phyloP scores from a whole-genome alignment of 495 filamentous ascomycete species.

The Podospora pseudopauciseta region DNA sequence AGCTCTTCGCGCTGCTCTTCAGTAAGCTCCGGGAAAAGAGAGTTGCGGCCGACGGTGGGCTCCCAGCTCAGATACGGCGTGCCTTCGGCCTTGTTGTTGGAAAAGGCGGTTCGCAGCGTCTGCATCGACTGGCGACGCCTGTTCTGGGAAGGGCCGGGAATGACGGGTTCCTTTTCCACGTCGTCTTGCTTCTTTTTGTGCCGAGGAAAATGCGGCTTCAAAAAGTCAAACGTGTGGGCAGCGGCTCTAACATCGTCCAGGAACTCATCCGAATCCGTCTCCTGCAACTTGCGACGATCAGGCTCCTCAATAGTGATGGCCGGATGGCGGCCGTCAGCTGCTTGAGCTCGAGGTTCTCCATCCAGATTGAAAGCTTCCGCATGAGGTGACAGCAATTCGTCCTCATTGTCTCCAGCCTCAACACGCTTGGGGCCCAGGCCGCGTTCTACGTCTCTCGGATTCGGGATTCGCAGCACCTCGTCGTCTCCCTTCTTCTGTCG shows the following conservation, averaged over 20 bases:
- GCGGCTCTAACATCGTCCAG: slow-evolving; percentile 36
- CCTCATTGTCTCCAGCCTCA: slow-evolving; percentile 43
- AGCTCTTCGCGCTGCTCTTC: slow-evolving; percentile 90
- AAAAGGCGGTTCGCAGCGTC: slow-evolving; percentile 36
- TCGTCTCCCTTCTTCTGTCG: slow-evolving; percentile 74
- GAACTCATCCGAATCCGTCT: slow-evolving; percentile 31
- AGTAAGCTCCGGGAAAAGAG: slow-evolving; percentile 80
- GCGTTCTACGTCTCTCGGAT: slow-evolving; percentile 78
- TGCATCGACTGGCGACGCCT: slow-evolving; percentile 30
- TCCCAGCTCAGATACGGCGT: slow-evolving; percentile 92
- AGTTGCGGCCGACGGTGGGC: slow-evolving; percentile 88
- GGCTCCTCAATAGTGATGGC: slow-evolving; percentile 66
- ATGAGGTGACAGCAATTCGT: slow-evolving; percentile 21
- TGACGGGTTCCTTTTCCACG: slow-evolving; percentile 18
- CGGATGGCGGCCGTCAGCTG: slow-evolving; percentile 41
- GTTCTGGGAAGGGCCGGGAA: slow-evolving; percentile 6
- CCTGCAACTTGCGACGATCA: slow-evolving; percentile 34
- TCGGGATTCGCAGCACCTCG: slow-evolving; percentile 75
- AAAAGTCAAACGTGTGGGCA: slow-evolving; percentile 26
- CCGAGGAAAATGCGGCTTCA: slow-evolving; percentile 36
- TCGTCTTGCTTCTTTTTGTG: slow-evolving; percentile 20
- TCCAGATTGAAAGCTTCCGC: slow-evolving; percentile 11
- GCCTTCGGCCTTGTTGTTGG: slow-evolving; percentile 45
- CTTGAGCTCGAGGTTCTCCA: slow-evolving; percentile 17
- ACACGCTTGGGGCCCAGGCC: slow-evolving; percentile 67